Evolutionary conservation across 1,139 yeast genomes (phyloP), one percentile per base, ranked within the genome.

Genomic region (Saccharomyces hybrid): DNA sequence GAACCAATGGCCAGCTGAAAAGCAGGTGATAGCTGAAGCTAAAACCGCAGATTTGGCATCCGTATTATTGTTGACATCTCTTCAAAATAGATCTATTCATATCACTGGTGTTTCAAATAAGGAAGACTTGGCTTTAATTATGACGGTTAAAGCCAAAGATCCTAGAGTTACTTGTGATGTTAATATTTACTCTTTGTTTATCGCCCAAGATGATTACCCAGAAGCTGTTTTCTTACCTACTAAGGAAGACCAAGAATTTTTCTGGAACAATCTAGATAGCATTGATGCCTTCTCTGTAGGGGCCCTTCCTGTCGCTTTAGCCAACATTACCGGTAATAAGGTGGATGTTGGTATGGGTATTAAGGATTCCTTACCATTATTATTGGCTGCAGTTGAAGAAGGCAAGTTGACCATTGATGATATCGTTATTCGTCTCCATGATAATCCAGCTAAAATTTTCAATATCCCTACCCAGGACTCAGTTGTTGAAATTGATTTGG

Each of bases 271-370:
- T 69, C 74, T 93, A n/a, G n/a, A n/a, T n/a, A n/a, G 78, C 49
- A 80, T 93, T 69, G 98, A 93, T 73, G 87, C 91, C 65, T 88
- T 93, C 78, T 83, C 96, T 42, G 78, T 91, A 64, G 98, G 98
- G 62, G 78, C 80, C 52, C 72, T 88, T 63, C 97, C 97, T 63
- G 80, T 84, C 57, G 76, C 81, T 60, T 74, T 90, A 58, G 90
- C 95, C 50, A 75, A 79, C 65, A 83, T 84, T 58, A 74, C 81
- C 59, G 85, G 86, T 54, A 73, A 82, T 65, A 75, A 78, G 54
- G 77, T 82, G 57, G 75, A 76, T 56, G 81, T 93, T 52, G 96
- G 93, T 58, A 75, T 83, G 60, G 97, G 97, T 61, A 77, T 87
- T 64, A 75, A 82, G 56, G 96, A 89, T 70, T 83, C 90, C 48